Evolutionary conservation across 176 grass and related monocot species (phyloP).

Genomic region (Lolium perenne): DNA sequence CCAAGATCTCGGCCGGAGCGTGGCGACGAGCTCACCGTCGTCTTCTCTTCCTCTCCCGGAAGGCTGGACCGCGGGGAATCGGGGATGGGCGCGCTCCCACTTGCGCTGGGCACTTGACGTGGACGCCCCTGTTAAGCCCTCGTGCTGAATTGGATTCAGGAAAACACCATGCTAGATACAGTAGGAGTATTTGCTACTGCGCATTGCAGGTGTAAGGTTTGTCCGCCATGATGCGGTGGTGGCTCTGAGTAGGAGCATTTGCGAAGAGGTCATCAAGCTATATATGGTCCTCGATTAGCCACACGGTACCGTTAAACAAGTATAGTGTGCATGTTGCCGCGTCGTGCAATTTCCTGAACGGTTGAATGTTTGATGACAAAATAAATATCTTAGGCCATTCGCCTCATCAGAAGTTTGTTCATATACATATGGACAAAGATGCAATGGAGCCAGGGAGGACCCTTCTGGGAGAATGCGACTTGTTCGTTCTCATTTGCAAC

Average conservation of each 20-base stretch:
- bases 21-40: constrained; percentile 24
- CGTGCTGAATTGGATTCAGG: not conserved
- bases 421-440: not conserved
- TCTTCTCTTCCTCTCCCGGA: constrained; percentile 4
- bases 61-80: constrained; percentile 25
- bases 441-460: constrained; percentile 22
- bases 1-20: not conserved
- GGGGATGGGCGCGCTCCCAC: constrained; percentile 26
- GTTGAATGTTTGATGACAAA: not conserved
- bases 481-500: not conserved
- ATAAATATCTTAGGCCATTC: not conserved
- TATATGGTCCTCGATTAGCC: not conserved
- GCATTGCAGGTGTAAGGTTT: not conserved
- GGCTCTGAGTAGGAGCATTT: not conserved
- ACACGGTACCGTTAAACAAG: not conserved
- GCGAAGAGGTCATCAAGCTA: not conserved
- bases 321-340: not conserved
- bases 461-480: not conserved
- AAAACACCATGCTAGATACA: not conserved
- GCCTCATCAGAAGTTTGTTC: not conserved
- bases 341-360: not conserved
- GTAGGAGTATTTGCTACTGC: not conserved
- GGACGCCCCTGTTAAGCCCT: not conserved
- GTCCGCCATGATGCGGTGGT: no score
- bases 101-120: constrained; percentile 23